Evolutionary conservation across 2,329 filamentous ascomycete genomes (phyloP).

Genomic region (Paecilomyces sp.): DNA sequence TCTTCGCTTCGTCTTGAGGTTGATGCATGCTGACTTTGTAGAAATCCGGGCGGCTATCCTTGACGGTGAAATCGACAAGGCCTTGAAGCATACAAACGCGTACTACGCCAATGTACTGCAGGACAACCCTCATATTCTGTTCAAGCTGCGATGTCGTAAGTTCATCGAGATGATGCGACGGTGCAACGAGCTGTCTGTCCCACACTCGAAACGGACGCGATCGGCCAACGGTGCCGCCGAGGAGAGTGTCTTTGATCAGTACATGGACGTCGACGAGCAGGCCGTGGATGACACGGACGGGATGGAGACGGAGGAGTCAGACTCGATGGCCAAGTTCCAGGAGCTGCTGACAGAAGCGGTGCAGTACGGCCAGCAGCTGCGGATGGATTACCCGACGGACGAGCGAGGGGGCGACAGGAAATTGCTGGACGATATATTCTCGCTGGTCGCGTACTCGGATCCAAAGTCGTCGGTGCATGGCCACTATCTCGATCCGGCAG

Average conservation of each 20-base stretch:
- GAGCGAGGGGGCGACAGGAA: slow-evolving; percentile 62
- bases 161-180: slow-evolving; percentile 91
- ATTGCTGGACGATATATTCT: slow-evolving; percentile 76
- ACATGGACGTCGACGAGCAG: slow-evolving; percentile 55
- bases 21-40: slow-evolving; percentile 27
- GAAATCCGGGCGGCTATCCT: slow-evolving; percentile 81
- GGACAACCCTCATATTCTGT: slow-evolving; percentile 77
- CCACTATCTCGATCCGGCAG: slow-evolving; percentile 68
- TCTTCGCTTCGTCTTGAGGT: slow-evolving; percentile 4
- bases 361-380: slow-evolving; percentile 70
- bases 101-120: slow-evolving; percentile 76
- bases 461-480: slow-evolving; percentile 70
- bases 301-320: slow-evolving; percentile 50
- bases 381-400: slow-evolving; percentile 69
- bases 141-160: slow-evolving; percentile 79
- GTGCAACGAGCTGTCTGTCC: slow-evolving; percentile 55
- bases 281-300: slow-evolving; percentile 35
- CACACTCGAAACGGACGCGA: slow-evolving; percentile 29
- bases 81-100: slow-evolving; percentile 69
- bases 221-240: slow-evolving; percentile 34
- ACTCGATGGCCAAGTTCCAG: slow-evolving; percentile 29
- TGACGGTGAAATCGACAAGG: slow-evolving; percentile 85
- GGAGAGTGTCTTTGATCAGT: slow-evolving; percentile 40
- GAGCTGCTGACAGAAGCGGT: slow-evolving; percentile 63
- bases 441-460: slow-evolving; percentile 78